Base-by-base conservation (phyloP, 345 rosid genomes). In the Iberis pinnata region DNA sequence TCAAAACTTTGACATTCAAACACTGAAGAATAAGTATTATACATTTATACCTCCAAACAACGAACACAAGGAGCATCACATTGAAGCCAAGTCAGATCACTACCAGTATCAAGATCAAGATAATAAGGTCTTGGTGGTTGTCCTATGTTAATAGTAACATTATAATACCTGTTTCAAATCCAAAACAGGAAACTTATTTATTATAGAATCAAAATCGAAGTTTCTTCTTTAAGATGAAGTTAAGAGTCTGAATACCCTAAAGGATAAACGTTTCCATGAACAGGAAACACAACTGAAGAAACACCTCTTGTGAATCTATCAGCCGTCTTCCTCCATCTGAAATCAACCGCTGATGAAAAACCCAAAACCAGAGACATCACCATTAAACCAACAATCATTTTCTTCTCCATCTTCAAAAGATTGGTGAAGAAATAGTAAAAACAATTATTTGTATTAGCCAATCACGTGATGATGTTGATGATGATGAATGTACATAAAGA, bases 81-180 rank as follows among this genome's bases (percentile, higher is more conserved):
- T 51, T 90, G 98, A 70, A 90, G 96, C 98, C 95, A 87, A 41
- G 96, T 87, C 63, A 90, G 92, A 67, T 90, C 98, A 65, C 95
- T 90, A 36, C 98, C 98, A 1, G 98, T 82, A 39, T 90, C 96
- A 35, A 83, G 75, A 76, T 90, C 96, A 47, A 90, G 87, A 75
- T 76, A 90, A 72, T 87, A 90, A 4, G 98, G 98, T 56, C 64
- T 78, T 29, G 92, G 67, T 41, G 95, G 96, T 25, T 79, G 89
- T 47, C 98, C 96, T 17, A 90, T 70, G 43, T 60, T 50, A 49
- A 90, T 49, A 3, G 96, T 87, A 19, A 88, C 84, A 48, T 87
- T 82, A 20, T 87, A 90, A 53, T 73, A 77, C 73, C 96, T 90
- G 73, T 39, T 36, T 20, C 55, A 27, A 47, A 20, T 19, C 58